Evolutionary conservation across 192 early-diverging fungal genomes (phyloP), one percentile per base, ranked within the genome.

Genomic region (Coemansia sp.): DNA sequence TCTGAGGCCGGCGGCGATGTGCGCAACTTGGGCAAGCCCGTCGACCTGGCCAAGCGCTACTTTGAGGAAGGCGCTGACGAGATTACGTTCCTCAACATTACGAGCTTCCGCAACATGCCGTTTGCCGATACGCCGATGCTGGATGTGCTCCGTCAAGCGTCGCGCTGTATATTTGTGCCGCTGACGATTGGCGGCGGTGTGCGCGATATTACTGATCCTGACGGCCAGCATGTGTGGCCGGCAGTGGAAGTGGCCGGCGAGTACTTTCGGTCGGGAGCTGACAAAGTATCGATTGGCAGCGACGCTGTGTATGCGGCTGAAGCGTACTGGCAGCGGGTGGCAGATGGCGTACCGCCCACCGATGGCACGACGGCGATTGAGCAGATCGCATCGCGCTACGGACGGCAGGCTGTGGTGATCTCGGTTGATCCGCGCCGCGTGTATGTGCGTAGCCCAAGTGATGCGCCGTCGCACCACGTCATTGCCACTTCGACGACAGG

Each of bases 301-400:
- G 98, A 99, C 80, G 98, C 98, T n/a, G 98, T 99, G 5, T 98
- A 94, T 74, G 93, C 93, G 3, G 92, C 94, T 4, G 96, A 99
- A 70, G 86, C 84, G 47, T 97, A 87, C 64, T 86, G 84, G 66
- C 71, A 76, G 20, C 79, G 83, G 15, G 78, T 76, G n/a, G 76
- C 76, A 0, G 57, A 63, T 2, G 76, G 79, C 3, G 31, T 52
- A 8, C 15, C 64, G 25, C 76, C 58, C 23, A 71, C 59, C 14
- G 83, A 85, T 10, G 94, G 96, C 3, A 71, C 81, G 10, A 93
- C 91, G 9, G 89, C 95, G 1, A 98, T 99, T 60, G 95, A 97
- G 79, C 92, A 91, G 59, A 99, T 99, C 57, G 90, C 94, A 2
- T 67, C 85, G 40, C 90, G 90, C 0, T 99, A 99, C 73, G 98